These are phyloP conservation scores for Boletus calvinii DNA, from an alignment of 1,284 basidiomycete species.

Conservation along the genomic window DNA sequence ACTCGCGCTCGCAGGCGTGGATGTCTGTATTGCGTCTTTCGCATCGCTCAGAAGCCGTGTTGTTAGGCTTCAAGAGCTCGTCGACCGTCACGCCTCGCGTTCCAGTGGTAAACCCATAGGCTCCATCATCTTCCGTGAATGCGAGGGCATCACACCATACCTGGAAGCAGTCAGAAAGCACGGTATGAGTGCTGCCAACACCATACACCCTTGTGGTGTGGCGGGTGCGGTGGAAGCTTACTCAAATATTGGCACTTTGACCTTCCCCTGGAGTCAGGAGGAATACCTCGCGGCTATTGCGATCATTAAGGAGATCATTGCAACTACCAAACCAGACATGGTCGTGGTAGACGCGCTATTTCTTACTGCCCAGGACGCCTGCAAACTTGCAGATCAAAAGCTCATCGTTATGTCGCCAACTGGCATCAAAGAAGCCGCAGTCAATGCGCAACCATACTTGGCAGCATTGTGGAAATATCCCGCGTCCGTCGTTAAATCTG, in stretches of 20 bases:
- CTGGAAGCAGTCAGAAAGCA: neutral
- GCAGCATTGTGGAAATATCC: conserved; percentile 14
- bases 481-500: neutral
- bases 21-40: conserved; percentile 8
- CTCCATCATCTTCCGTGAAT: conserved; percentile 6
- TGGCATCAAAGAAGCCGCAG: neutral
- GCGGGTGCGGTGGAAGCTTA: conserved; percentile 5
- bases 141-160: conserved; percentile 1
- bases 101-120: neutral
- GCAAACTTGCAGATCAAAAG: conserved; percentile 5
- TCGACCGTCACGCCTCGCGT: conserved; percentile 4
- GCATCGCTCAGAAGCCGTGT: conserved; percentile 6
- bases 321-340: conserved; percentile 2
- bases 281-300: conserved; percentile 5
- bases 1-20: conserved; percentile 7
- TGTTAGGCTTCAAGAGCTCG: conserved; percentile 6
- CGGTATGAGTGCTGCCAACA: neutral
- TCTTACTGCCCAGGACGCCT: conserved; percentile 13
- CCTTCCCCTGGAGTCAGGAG: neutral
- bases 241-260: neutral
- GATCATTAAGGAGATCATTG: conserved; percentile 5
- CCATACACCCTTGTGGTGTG: conserved; percentile 4
- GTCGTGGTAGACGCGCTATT: conserved; percentile 2
- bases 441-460: neutral
- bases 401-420: conserved; percentile 6